Conservation (phyloP, 192 early-diverging fungal genomes). For the Lobosporangium transversale region DNA sequence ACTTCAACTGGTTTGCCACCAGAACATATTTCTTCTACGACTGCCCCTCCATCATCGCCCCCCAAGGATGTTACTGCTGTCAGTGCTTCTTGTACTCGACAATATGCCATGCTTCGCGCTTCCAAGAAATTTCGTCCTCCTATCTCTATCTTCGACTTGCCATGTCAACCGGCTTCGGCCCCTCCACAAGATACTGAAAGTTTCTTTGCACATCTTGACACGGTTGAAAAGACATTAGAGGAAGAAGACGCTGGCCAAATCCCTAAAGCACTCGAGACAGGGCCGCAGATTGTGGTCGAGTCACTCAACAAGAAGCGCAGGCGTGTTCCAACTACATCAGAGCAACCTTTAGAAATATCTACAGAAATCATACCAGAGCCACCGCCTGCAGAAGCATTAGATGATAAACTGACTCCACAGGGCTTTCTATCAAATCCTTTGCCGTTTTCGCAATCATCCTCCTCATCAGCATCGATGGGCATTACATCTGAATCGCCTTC, state of each 20-base stretch:
- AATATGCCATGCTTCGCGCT: background rate
- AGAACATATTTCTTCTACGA: background rate
- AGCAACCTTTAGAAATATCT: no score
- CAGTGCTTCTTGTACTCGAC: background rate
- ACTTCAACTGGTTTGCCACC: no score
- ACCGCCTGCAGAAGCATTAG: background rate
- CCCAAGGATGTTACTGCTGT: background rate
- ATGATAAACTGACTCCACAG: background rate
- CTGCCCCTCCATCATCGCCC: background rate
- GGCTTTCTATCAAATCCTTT: background rate
- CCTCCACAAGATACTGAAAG: background rate
- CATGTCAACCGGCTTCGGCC: background rate
- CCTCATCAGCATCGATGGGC: background rate
- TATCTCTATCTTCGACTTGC: constrained; percentile 7
- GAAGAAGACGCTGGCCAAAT: constrained; percentile 18
- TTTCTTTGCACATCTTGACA: constrained; percentile 1
- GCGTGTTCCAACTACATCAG: background rate
- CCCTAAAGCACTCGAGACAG: constrained; percentile 9
- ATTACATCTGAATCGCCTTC: background rate
- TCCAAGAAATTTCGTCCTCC: background rate
- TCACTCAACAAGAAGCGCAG: constrained; percentile 29
- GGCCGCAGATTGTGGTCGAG: constrained; percentile 15
- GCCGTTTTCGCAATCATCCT: background rate
- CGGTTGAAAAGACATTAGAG: background rate
- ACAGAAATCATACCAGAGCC: no score